phyloP scores from a whole-genome alignment of 2,329 filamentous ascomycete species.

The Tolypocladium amazonense region DNA sequence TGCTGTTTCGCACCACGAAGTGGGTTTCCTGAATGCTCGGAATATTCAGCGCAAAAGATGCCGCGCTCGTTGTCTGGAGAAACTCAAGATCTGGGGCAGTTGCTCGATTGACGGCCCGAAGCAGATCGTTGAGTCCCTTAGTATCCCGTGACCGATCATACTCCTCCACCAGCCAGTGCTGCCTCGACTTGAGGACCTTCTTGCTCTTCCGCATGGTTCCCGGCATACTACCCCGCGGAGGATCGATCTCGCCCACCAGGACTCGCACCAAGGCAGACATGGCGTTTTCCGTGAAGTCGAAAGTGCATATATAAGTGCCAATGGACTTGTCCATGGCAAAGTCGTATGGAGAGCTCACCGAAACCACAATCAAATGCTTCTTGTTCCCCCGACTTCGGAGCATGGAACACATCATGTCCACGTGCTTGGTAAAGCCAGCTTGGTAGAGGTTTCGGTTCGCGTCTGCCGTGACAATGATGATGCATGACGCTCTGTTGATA shows the following conservation, averaged over 20 bases:
- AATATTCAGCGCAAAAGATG: conserved; percentile 65
- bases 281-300: conserved; percentile 90
- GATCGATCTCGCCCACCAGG: conserved; percentile 63
- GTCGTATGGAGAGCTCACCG: conserved; percentile 92
- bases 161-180: conserved; percentile 88
- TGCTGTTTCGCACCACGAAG: conserved; percentile 89
- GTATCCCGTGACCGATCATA: conserved; percentile 74
- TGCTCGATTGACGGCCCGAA: conserved; percentile 58
- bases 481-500: conserved; percentile 76
- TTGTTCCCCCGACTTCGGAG: conserved; percentile 66
- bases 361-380: conserved; percentile 82
- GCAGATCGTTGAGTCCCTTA: conserved; percentile 61
- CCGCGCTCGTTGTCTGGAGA: conserved; percentile 57
- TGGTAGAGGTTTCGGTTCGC: conserved; percentile 92
- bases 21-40: conserved; percentile 68
- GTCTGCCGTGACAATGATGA: conserved; percentile 87
- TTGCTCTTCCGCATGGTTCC: conserved; percentile 79
- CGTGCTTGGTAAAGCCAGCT: conserved; percentile 88
- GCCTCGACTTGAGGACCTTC: conserved; percentile 77
- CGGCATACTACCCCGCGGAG: conserved; percentile 49
- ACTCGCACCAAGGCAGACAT: conserved; percentile 75
- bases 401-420: conserved; percentile 90
- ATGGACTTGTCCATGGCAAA: conserved; percentile 89
- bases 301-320: conserved; percentile 88
- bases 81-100: conserved; percentile 58